These are phyloP conservation scores for Neopestalotiopsis clavispora DNA, from an alignment of 2,329 filamentous ascomycete genomes.

Conservation along the genomic window DNA sequence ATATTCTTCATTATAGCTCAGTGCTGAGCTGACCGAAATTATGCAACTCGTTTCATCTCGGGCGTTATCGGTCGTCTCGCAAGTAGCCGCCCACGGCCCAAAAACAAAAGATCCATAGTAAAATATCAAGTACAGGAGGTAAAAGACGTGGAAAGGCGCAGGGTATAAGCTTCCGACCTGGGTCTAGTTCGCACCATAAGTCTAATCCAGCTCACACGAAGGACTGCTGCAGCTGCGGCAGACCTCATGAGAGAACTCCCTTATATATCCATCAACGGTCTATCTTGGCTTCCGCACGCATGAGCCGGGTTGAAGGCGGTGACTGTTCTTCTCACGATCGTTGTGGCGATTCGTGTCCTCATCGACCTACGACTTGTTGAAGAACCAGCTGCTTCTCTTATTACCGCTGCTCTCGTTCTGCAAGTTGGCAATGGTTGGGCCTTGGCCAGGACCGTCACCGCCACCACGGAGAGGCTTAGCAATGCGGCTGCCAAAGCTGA, in stretches of 20 bases:
- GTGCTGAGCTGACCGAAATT: neutral
- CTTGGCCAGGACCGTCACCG: slow-evolving; percentile 53
- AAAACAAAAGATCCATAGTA: neutral
- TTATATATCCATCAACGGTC: slow-evolving; percentile 4
- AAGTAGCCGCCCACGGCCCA: neutral
- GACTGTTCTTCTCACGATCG: neutral
- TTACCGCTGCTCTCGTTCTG: slow-evolving; percentile 60
- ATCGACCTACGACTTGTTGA: slow-evolving; percentile 58
- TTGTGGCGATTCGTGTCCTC: slow-evolving; percentile 5
- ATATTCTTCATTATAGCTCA: neutral
- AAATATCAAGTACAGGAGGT: slow-evolving; percentile 3
- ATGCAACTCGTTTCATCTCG: neutral
- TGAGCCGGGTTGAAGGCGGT: neutral
- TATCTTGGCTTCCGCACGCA: neutral
- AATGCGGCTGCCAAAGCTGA: slow-evolving; percentile 74
- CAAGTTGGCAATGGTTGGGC: slow-evolving; percentile 62
- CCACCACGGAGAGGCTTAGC: slow-evolving; percentile 72
- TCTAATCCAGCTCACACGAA: slow-evolving; percentile 11
- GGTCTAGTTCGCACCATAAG: neutral
- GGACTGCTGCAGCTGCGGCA: neutral
- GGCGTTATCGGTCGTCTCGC: neutral
- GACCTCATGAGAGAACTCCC: slow-evolving; percentile 3
- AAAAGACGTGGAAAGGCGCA: slow-evolving; percentile 1
- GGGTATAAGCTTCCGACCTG: slow-evolving; percentile 11
- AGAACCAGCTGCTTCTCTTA: slow-evolving; percentile 73